phyloP scores from a whole-genome alignment of 2,329 filamentous ascomycete genomes.

The Endothia cerciana region DNA sequence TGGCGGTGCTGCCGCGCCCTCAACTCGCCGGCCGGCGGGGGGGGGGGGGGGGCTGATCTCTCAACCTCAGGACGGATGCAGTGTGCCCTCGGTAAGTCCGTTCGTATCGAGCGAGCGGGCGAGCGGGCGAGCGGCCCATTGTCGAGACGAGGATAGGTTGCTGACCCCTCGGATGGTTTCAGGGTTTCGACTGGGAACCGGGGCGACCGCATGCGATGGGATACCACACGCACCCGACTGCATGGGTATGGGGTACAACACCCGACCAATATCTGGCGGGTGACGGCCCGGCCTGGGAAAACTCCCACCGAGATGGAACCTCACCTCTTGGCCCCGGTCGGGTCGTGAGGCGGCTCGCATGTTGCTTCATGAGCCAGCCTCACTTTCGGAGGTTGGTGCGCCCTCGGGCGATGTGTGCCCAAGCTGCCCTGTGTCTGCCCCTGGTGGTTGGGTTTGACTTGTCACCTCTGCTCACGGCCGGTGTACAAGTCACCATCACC shows the following conservation, averaged over 20 bases:
- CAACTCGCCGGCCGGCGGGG: no score
- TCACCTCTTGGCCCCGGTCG: background rate
- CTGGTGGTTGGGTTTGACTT: background rate
- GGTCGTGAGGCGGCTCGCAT: background rate
- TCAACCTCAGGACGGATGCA: background rate
- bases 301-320: background rate
- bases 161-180: background rate
- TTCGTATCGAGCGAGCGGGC: background rate
- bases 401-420: background rate
- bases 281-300: background rate
- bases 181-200: no score
- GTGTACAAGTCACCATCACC: background rate
- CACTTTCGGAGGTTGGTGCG: background rate
- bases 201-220: background rate
- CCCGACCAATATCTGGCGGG: background rate
- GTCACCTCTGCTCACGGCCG: slow-evolving; percentile 5
- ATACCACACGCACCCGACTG: background rate
- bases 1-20: background rate
- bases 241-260: slow-evolving; percentile 10
- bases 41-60: background rate
- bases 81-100: slow-evolving; percentile 1
- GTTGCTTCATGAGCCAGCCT: background rate
- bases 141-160: background rate
- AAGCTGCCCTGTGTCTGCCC: background rate
- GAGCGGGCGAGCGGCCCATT: background rate